phyloP scores from a whole-genome alignment of 345 rosid species.

The Syzygium grande region DNA sequence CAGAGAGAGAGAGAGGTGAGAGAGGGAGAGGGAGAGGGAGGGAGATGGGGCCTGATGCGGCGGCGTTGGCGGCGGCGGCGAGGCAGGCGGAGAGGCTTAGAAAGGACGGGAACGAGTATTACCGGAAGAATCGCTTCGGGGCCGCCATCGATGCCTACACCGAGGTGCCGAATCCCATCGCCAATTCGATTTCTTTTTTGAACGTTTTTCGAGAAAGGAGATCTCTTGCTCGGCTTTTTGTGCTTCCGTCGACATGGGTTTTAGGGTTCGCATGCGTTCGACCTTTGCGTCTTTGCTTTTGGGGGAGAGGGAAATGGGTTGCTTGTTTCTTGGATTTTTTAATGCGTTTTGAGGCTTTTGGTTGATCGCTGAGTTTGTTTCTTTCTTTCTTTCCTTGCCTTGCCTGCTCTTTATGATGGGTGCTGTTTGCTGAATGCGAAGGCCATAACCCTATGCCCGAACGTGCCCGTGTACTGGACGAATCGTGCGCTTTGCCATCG shows the following conservation, averaged over 20 bases:
- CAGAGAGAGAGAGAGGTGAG: not conserved
- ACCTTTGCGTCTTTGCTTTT: not conserved
- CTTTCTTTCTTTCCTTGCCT: not conserved
- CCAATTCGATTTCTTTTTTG: not conserved
- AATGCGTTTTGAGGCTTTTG: not conserved
- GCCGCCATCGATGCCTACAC: constrained; percentile 96
- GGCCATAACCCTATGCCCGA: constrained; percentile 88
- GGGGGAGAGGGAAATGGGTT: not conserved
- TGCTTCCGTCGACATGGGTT: not conserved
- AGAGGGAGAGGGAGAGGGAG: not conserved
- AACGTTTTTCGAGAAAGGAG: not conserved
- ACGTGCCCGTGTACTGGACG: constrained; percentile 78
- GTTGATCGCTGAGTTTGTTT: not conserved
- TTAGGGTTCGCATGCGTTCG: not conserved
- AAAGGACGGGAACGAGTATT: constrained; percentile 57
- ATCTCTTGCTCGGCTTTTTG: not conserved
- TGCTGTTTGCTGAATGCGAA: constrained; percentile 5
- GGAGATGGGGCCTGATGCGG: constrained; percentile 26
- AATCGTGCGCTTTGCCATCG: constrained; percentile 91
- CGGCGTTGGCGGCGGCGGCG: constrained; percentile 22
- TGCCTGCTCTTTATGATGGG: not conserved
- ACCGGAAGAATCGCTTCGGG: constrained; percentile 50
- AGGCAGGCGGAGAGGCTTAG: constrained; percentile 66
- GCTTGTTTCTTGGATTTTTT: not conserved
- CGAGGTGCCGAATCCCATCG: constrained; percentile 28